Evolutionary conservation across 805 yeast genomes (phyloP), one percentile per base, ranked within the genome.

Genomic region (Yarrowia phangngaensis): DNA sequence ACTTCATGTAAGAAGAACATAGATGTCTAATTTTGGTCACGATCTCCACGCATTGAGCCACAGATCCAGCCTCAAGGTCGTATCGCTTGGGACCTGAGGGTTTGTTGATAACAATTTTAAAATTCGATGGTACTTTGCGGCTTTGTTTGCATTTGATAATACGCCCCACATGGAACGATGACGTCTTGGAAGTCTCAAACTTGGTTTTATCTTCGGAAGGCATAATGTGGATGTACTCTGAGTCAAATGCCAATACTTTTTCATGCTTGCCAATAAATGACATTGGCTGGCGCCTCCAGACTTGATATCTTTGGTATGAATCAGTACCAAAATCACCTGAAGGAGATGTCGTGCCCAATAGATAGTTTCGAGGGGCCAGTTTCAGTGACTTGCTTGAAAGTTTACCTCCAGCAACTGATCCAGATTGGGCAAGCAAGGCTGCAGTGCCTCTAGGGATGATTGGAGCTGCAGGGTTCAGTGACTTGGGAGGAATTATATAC

Each of bases 211-310:
- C 90, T 57, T 84, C 87, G 6, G 88, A 81, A 0, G 97, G 96
- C 58, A 86, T 78, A 40, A 90, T 76, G 58, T 89, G 90, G 11
- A 90, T 78, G 59, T 87, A 88, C 58, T 87, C 95, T n/a, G 97
- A 97, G 64, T 90, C 97, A 28, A 90, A 77, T 1, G 92, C 88
- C 23, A 90, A 70, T 0, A 88, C 77, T 57, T 92, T 78, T 57
- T 88, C 95, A 53, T 85, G 85, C 48, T 88, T 74, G 51, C 79
- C 79, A 52, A 84, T 77, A 55, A 90, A 80, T 0, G 94, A 80
- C 79, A 82, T 76, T 16, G 88, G 89, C 58, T 89, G 90, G 52
- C 92, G 77, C 58, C 97, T 73, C 84, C 87, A 85, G 0, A 90
- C 95, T 13, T 78, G 80, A 76, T 88, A 90, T 58, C 84, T 84